Base-by-base conservation (phyloP, 371 early-diverging fungal genomes). In the Mucor velutinosus region DNA sequence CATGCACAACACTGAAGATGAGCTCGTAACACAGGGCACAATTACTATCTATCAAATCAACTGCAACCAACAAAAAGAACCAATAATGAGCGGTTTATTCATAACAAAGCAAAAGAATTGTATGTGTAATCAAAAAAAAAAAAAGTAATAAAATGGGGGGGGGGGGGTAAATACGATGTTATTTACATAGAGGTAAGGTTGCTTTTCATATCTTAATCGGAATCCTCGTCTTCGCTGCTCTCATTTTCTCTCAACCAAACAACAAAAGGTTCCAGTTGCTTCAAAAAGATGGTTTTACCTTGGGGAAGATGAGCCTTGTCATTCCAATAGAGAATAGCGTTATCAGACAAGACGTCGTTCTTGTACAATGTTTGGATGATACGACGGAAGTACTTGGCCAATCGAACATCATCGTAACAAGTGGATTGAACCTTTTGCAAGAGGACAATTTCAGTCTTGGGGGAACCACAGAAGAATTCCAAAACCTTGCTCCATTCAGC, bases 221-320 rank as follows among this genome's bases (percentile, higher is more conserved):
- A 56, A 57, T 89, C 87, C 7, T 92, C 92, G 51, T 93, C 93
- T 17, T 91, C 92, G 57, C 90, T 90, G 59, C 89, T 91, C 27
- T 89, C 91, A 53, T 89, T 86, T 17, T 89, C 88, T 78, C 89
- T 89, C 68, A 97, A 86, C 91, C 92, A 94, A 63, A 81, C 76
- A 58, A 95, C 87, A 70, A 97, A 94, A 5, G 93, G 88, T 72
- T 92, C 94, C 87, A 94, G 91, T 86, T 95, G 96, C 88, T 95
- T 94, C 78, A 94, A 78, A 70, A 97, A 94, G 60, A 90, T 84
- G 19, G 92, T 90, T 80, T 95, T 95, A 65, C 96, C 96, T 73
- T 92, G 92, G 32, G 91, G 74, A 67, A 90, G 90, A 64, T 92
- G 92, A 17, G 95, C 97, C 85, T 95, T 97, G 68, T 93, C 91